Percentiles rank a stretch among this genome's conserved stretches.
Evolutionary conservation across 768 basidiomycete species (phyloP).

Genomic region (Suillus lakei): DNA sequence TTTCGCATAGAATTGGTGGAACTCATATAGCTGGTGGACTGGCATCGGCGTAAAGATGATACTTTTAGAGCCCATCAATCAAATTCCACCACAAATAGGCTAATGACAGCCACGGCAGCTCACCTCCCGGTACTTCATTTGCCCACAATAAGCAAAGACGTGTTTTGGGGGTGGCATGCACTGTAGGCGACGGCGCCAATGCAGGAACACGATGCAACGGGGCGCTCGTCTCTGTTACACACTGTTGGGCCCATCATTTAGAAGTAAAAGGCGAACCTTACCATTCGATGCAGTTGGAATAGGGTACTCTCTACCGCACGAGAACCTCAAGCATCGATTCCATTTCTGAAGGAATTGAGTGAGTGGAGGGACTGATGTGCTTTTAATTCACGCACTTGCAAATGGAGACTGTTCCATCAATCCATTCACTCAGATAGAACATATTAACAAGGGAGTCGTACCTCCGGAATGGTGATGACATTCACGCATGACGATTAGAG

Average conservation of each 20-base stretch:
- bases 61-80: neutral
- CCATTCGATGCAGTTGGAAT: constrained; percentile 88
- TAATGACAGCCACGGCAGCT: constrained; percentile 69
- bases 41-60: neutral
- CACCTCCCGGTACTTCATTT: too few relatives aligned
- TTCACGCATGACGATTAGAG: too few relatives aligned
- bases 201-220: constrained; percentile 76
- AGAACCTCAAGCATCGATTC: constrained; percentile 78
- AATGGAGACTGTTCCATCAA: too few relatives aligned
- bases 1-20: neutral
- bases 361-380: neutral
- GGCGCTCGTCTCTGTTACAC: constrained; percentile 74
- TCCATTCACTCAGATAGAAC: too few relatives aligned
- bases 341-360: constrained; percentile 48
- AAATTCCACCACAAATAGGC: constrained; percentile 61
- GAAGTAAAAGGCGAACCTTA: constrained; percentile 37
- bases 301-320: constrained; percentile 80
- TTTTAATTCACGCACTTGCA: constrained; percentile 67
- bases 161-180: constrained; percentile 83
- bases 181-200: constrained; percentile 69
- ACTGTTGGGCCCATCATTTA: constrained; percentile 43
- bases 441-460: too few relatives aligned
- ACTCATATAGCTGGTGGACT: neutral
- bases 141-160: constrained; percentile 78
- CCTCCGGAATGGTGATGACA: too few relatives aligned